A percentile compares a stretch with the other conserved stretches of the same genome.
phyloP scores from a whole-genome alignment of 371 early-diverging fungal species.

The Haplosporangium sp. region DNA sequence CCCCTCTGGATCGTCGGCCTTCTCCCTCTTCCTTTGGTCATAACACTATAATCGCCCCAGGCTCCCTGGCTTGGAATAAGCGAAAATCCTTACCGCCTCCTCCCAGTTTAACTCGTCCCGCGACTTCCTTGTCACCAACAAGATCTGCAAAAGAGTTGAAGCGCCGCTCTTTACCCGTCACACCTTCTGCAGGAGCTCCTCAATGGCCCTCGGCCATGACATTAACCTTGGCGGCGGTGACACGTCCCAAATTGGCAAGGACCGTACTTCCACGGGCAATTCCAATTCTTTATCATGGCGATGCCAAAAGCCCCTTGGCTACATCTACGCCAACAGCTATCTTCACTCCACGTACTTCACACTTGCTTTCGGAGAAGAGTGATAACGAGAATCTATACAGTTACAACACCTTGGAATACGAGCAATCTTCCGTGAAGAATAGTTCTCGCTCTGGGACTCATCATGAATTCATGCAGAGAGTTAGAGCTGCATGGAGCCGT shows the following conservation, averaged over 20 bases:
- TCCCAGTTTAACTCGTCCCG: background rate
- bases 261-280: conserved; percentile 22
- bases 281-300: conserved; percentile 11
- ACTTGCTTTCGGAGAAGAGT: conserved; percentile 14
- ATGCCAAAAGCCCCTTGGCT: conserved; percentile 4
- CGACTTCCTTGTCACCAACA: background rate
- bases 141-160: conserved; percentile 23
- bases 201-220: conserved; percentile 47
- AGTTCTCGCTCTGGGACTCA: no score
- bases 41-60: conserved; percentile 7
- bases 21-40: conserved; percentile 1
- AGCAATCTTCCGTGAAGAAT: background rate
- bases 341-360: conserved; percentile 21
- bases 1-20: background rate
- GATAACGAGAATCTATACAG: conserved; percentile 16
- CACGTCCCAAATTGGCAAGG: conserved; percentile 23
- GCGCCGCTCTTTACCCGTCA: conserved; percentile 37
- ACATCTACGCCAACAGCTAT: conserved; percentile 14
- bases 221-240: conserved; percentile 17
- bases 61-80: conserved; percentile 17
- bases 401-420: conserved; percentile 18
- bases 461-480: no score
- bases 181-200: conserved; percentile 5
- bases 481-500: background rate
- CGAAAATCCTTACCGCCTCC: conserved; percentile 13